phyloP scores from a whole-genome alignment of 208 protist species.

The Sergeia podlipaevii region DNA sequence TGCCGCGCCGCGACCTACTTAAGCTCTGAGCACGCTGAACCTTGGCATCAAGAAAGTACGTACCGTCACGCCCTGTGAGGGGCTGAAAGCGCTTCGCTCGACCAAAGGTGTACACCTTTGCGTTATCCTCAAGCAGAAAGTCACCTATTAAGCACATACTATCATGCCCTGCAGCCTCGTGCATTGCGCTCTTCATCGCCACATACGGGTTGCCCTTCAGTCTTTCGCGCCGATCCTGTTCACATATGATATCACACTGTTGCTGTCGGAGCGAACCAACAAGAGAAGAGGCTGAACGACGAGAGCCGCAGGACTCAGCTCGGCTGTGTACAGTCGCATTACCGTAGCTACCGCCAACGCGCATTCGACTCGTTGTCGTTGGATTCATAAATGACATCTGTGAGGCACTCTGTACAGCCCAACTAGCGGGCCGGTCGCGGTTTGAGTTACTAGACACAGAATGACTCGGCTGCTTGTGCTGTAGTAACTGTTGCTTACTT shows the following conservation, averaged over 20 bases:
- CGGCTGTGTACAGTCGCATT: too few species aligned
- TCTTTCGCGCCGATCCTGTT: constrained; percentile 25
- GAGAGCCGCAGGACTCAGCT: too few species aligned
- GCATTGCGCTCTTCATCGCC: constrained; percentile 55
- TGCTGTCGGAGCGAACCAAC: too few species aligned
- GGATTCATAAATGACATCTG: too few species aligned
- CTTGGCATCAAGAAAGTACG: constrained; percentile 54
- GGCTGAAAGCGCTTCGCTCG: constrained; percentile 65
- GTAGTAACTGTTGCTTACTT: too few species aligned
- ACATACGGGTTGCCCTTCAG: constrained; percentile 30
- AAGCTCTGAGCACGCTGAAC: constrained; percentile 24
- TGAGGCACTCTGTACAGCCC: too few species aligned
- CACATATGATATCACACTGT: constrained; percentile 17
- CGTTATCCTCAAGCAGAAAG: constrained; percentile 57
- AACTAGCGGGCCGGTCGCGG: too few species aligned
- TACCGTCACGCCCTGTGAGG: constrained; percentile 29
- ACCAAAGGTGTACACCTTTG: constrained; percentile 53
- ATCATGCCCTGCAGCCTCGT: constrained; percentile 34
- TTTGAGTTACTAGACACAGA: too few species aligned
- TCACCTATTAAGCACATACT: constrained; percentile 50
- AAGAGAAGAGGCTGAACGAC: too few species aligned
- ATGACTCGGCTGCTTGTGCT: too few species aligned
- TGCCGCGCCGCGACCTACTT: constrained; percentile 15
- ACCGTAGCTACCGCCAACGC: too few species aligned
- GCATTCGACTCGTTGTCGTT: too few species aligned